phyloP scores from a whole-genome alignment of 228 moss, liverwort and hornwort genomes.

The Sphagnum fallax region DNA sequence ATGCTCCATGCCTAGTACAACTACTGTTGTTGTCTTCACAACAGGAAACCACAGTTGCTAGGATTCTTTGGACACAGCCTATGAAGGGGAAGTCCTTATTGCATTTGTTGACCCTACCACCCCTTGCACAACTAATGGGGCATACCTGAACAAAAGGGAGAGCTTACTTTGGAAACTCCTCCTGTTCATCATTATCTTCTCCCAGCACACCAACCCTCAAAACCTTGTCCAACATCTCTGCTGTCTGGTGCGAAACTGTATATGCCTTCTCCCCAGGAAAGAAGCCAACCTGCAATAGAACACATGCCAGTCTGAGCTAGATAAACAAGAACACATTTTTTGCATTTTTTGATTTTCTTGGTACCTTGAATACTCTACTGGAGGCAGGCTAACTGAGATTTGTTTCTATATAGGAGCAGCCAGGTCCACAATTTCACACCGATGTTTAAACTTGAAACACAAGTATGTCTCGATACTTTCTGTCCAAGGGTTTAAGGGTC shows the following conservation, averaged over 20 bases:
- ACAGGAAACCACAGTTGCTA: no score
- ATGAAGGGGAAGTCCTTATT: no score
- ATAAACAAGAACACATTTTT: neutral
- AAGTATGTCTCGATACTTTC: no score
- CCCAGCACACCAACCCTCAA: slow-evolving; percentile 90
- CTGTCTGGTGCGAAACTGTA: slow-evolving; percentile 83
- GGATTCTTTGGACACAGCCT: no score
- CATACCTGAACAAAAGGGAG: slow-evolving; percentile 11
- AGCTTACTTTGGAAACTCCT: slow-evolving; percentile 96
- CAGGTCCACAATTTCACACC: no score
- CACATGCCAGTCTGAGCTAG: neutral
- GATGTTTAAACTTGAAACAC: no score
- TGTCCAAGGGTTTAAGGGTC: no score
- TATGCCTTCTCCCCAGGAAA: slow-evolving; percentile 73
- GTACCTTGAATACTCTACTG: neutral
- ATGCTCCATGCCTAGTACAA: no score
- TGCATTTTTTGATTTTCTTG: neutral
- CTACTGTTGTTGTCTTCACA: no score
- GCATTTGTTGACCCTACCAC: no score
- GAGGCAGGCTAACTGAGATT: neutral
- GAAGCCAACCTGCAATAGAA: slow-evolving; percentile 61
- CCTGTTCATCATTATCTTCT: slow-evolving; percentile 82
- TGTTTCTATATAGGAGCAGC: no score
- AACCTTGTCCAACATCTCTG: slow-evolving; percentile 81
- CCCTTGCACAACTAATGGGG: no score